phyloP scores from a whole-genome alignment of 139 green algal species.

The Pseudopediastrum boryanum region DNA sequence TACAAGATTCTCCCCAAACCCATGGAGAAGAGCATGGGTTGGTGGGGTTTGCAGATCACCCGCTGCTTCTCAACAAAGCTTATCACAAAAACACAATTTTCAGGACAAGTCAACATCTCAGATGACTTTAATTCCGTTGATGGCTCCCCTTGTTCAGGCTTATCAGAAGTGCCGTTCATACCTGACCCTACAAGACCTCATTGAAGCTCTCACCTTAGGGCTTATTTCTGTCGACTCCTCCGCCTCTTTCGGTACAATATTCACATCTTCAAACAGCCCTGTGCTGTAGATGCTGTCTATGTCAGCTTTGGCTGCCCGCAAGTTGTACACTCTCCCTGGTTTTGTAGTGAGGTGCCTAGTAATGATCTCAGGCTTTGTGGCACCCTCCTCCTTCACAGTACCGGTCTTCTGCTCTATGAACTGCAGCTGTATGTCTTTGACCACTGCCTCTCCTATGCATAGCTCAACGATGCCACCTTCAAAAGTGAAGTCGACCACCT shows the following conservation, averaged over 20 bases:
- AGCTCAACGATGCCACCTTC: slow-evolving; percentile 41
- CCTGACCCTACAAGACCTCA: not conserved
- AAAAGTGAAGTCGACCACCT: slow-evolving; percentile 53
- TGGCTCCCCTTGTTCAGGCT: no score
- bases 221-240: slow-evolving; percentile 66
- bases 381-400: slow-evolving; percentile 58
- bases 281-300: slow-evolving; percentile 91
- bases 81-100: no score
- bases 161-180: no score
- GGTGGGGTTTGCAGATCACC: no score
- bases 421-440: slow-evolving; percentile 71
- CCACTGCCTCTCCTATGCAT: slow-evolving; percentile 75
- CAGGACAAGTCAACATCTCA: no score
- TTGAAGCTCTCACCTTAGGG: slow-evolving; percentile 50
- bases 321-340: slow-evolving; percentile 30
- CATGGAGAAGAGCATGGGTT: no score
- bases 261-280: slow-evolving; percentile 96
- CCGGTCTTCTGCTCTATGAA: slow-evolving; percentile 82
- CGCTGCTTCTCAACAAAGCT: no score
- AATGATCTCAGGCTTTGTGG: slow-evolving; percentile 82
- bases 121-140: no score
- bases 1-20: no score
- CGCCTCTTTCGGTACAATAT: slow-evolving; percentile 83
- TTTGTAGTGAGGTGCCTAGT: slow-evolving; percentile 79
- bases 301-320: slow-evolving; percentile 69